Base-by-base conservation (phyloP, 352 stramenopile genomes). In the Pythium insidiosum region DNA sequence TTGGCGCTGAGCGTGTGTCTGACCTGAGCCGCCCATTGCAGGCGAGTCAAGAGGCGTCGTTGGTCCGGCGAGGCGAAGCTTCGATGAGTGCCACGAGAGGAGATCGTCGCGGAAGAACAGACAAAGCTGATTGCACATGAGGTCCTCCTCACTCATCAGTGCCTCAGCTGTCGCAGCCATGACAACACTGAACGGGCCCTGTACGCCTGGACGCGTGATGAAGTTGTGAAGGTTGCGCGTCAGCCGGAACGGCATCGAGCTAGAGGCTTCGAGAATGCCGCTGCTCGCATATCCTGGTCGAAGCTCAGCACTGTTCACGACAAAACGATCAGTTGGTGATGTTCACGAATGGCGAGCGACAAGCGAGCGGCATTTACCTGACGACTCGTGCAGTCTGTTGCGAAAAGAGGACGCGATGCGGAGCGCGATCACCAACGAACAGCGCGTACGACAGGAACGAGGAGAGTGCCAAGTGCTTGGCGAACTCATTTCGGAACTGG, bases 201-300 rank as follows among this genome's bases (percentile, higher is more conserved):
- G 73, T 1, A 96, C 81, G 12, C 85, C 85, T 0, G 74, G 61
- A 1, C 71, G 66, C 20, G 84, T 95, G 37, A 96, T 70, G 51
- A 96, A 92, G 53, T 83, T 88, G 59, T 88, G 72, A 43, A 95
- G 49, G 43, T 95, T 96, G 6, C 82, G 83, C 28, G 85, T 95
- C 15, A 96, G 59, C 9, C 85, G 80, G 56, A 96, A 96, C 18
- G 85, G 85, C 75, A 96, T 92, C 9, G 76, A 66, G 22, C 73
- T 89, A 23, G 73, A 71, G 12, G 73, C 63, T 36, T 93, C 84
- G 15, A 95, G 55, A 31, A 91, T 84, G 0, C 83, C 83, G 43
- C 69, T 90, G 56, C 63, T 89, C 19, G 78, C 76, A 40, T 95
- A 95, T 18, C 65, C 69, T 16, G 84, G 84, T n/a, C 80, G 77